A percentile compares a stretch with the other conserved stretches of the same genome.
Conservation (phyloP, 1,284 basidiomycete genomes). For the Rhodotorula sp. region DNA sequence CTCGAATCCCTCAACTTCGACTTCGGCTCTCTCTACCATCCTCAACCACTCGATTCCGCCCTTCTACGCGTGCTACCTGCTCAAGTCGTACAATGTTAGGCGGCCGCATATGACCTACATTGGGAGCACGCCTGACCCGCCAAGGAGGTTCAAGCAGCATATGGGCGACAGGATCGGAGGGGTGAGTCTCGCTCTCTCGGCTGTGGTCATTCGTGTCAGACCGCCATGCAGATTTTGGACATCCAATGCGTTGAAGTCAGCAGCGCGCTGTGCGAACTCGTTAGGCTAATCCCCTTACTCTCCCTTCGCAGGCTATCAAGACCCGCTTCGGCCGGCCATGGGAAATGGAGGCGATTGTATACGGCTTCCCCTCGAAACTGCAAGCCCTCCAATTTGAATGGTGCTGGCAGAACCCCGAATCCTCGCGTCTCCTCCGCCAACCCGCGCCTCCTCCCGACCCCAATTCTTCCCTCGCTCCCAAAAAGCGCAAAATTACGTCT, state of each 20-base stretch:
- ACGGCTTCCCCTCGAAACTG: slow-evolving; percentile 81
- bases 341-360: slow-evolving; percentile 85
- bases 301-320: slow-evolving; percentile 57
- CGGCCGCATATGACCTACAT: slow-evolving; percentile 54
- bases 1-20: neutral
- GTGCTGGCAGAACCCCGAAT: slow-evolving; percentile 78
- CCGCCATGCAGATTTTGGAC: no score
- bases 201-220: neutral
- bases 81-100: slow-evolving; percentile 64
- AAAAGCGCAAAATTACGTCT: neutral
- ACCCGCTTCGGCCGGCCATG: slow-evolving; percentile 72
- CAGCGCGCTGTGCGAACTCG: no score
- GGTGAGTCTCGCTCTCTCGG: neutral
- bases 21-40: slow-evolving; percentile 45
- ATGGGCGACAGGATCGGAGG: slow-evolving; percentile 56
- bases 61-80: slow-evolving; percentile 85
- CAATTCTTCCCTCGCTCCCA: neutral
- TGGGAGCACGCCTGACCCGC: slow-evolving; percentile 62
- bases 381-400: slow-evolving; percentile 80
- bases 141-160: slow-evolving; percentile 75
- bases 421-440: slow-evolving; percentile 51
- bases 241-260: no score
- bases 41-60: slow-evolving; percentile 64
- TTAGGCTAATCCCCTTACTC: neutral
- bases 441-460: neutral